Base-by-base conservation (phyloP, 257 asterid species). In the Nyctanthes arbortristis region DNA sequence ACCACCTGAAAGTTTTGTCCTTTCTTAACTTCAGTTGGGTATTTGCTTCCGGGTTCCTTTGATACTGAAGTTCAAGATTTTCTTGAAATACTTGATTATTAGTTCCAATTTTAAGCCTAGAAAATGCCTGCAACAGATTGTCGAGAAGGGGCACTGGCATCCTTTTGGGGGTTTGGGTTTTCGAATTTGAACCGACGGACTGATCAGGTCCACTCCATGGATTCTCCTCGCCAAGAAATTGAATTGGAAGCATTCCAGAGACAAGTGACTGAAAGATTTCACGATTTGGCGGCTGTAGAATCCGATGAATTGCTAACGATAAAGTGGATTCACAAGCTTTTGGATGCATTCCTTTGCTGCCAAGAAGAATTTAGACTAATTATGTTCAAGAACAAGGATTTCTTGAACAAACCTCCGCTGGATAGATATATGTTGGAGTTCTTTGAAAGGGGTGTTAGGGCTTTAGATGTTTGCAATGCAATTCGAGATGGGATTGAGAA, bases 401-500 rank as follows among this genome's bases (percentile, higher is more conserved):
- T 8, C 4, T 65, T 91, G 33, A 81, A 61, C 18, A 88, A 34
- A 58, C 73, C 90, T 2, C 97, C 93, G 0, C 88, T 88, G 96
- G 97, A 94, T 43, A 72, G 74, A 1, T 73, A 79, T 68, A 33
- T 89, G 10, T 64, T 80, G 0, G 99, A 94, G 28, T 91, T 72
- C 74, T 94, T 88, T 22, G 97, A 91, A 65, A 84, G 97, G 72
- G 75, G 93, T 22, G 85, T 94, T n/a, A 89, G 91, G 73, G 97
- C 96, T 2, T 56, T 94, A 73, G 99, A 94, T 61, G 96, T 91
- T 18, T 91, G 99, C 30, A 94, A 94, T 66, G 97, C 99, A 1
- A 81, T 94, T 36, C 74, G 99, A 1, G 99, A 94, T 39, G 99
- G 99, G 36, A 85, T 94, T 31, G 99, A 94, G 78, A 94, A 86